A percentile compares a stretch with the other conserved stretches of the same genome.
These are phyloP conservation scores for Lentinula lateritia DNA, from an alignment of 768 basidiomycete genomes.

Conservation along the genomic window DNA sequence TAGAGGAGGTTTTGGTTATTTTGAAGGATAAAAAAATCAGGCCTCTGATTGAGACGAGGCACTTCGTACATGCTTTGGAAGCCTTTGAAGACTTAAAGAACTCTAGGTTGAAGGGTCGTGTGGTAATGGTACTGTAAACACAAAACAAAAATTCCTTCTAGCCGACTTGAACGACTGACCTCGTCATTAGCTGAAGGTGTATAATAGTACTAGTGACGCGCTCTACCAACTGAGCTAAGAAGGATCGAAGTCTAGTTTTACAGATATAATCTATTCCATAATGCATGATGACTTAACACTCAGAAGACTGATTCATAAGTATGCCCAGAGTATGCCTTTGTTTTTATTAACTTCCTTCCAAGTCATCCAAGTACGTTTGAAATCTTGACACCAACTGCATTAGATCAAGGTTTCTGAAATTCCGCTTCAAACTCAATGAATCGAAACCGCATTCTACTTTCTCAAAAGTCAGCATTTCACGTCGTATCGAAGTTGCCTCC, in stretches of 20 bases:
- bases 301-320: no score
- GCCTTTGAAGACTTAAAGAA: background rate
- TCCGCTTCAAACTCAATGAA: no score
- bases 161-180: constrained; percentile 5
- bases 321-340: no score
- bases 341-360: no score
- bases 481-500: no score
- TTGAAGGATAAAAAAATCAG: background rate
- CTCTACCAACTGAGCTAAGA: constrained; percentile 11
- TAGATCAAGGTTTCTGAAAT: no score
- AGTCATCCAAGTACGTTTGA: no score
- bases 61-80: background rate
- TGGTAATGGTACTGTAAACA: background rate
- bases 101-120: background rate
- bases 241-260: background rate
- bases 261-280: no score
- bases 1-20: background rate
- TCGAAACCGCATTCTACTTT: no score
- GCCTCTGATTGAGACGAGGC: background rate
- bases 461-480: no score
- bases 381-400: no score
- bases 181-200: background rate
- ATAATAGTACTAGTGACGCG: constrained; percentile 7
- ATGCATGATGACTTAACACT: no score
- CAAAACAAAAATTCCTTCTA: background rate